Evolutionary conservation across 192 early-diverging fungal species (phyloP).

Genomic region (Coemansia sp.): DNA sequence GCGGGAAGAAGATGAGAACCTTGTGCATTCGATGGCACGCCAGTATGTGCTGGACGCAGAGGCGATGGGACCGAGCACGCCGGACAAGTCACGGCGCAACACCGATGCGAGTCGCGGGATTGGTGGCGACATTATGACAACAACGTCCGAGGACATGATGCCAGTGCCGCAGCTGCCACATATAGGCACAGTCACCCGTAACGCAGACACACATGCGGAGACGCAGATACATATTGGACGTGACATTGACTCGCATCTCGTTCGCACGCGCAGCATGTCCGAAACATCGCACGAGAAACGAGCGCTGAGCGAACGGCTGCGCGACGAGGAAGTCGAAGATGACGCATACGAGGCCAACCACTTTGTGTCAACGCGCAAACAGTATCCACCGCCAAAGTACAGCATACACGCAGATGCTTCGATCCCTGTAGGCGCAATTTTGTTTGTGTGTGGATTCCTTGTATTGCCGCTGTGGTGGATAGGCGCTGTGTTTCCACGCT

Average conservation of each 20-base stretch:
- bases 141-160: conserved; percentile 25
- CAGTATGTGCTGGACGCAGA: conserved; percentile 50
- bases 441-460: conserved; percentile 49
- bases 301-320: conserved; percentile 32
- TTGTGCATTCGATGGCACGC: conserved; percentile 36
- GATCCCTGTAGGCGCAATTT: conserved; percentile 35
- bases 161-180: conserved; percentile 16
- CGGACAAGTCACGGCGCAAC: conserved; percentile 32
- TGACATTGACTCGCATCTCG: conserved; percentile 17
- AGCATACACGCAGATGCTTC: conserved; percentile 12
- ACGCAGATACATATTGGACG: neutral
- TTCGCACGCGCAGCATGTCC: conserved; percentile 5
- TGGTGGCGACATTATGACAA: conserved; percentile 15
- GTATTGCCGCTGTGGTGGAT: conserved; percentile 55
- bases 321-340: conserved; percentile 50
- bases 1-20: conserved; percentile 21
- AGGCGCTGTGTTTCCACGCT: conserved; percentile 44
- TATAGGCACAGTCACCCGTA: neutral
- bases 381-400: conserved; percentile 47
- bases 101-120: conserved; percentile 25
- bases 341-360: conserved; percentile 49
- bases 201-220: no score
- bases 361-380: conserved; percentile 39
- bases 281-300: conserved; percentile 1
- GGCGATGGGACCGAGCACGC: conserved; percentile 38